A percentile compares a stretch with the other conserved stretches of the same genome.
These are phyloP conservation scores for Prunus dulcis DNA, from an alignment of 306 rosid species.

Conservation along the genomic window DNA sequence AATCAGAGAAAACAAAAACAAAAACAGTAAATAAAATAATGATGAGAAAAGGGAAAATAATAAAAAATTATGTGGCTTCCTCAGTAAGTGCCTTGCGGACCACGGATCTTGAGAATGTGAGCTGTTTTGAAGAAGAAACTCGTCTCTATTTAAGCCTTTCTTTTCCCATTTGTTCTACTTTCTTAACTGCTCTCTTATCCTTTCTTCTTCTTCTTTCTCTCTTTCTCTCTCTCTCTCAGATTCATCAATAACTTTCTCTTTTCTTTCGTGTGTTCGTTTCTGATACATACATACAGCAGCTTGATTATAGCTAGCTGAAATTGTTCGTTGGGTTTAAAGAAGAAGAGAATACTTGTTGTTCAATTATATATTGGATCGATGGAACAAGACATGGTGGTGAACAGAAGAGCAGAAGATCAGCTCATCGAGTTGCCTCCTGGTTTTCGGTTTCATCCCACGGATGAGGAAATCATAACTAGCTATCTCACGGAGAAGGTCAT, in stretches of 20 bases:
- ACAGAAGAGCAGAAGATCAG: slow-evolving; percentile 37
- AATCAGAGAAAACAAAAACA: slow-evolving; percentile 22
- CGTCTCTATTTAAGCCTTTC: slow-evolving; percentile 45
- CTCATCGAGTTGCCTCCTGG: slow-evolving; percentile 83
- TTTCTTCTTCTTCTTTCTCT: not conserved
- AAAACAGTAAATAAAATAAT: not conserved
- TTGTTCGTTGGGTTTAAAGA: not conserved
- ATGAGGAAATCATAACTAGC: slow-evolving; percentile 66
- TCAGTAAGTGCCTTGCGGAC: slow-evolving; percentile 60
- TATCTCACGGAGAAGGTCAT: slow-evolving; percentile 67
- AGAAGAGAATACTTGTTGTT: not conserved
- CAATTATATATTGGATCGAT: slow-evolving; percentile 3
- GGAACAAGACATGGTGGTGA: slow-evolving; percentile 55
- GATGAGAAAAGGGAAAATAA: not conserved
- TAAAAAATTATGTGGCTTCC: slow-evolving; percentile 39
- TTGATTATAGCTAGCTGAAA: not conserved
- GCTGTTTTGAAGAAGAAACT: slow-evolving; percentile 32
- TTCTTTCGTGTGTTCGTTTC: not conserved
- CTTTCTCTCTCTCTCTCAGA: not conserved
- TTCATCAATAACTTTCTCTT: not conserved
- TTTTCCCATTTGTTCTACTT: slow-evolving; percentile 34
- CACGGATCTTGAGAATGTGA: slow-evolving; percentile 60
- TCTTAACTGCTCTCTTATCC: slow-evolving; percentile 40
- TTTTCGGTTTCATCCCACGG: slow-evolving; percentile 90
- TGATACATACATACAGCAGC: too few species aligned